Base-by-base conservation (phyloP, 2,329 filamentous ascomycete species). In the Paraphoma chrysanthemicola region DNA sequence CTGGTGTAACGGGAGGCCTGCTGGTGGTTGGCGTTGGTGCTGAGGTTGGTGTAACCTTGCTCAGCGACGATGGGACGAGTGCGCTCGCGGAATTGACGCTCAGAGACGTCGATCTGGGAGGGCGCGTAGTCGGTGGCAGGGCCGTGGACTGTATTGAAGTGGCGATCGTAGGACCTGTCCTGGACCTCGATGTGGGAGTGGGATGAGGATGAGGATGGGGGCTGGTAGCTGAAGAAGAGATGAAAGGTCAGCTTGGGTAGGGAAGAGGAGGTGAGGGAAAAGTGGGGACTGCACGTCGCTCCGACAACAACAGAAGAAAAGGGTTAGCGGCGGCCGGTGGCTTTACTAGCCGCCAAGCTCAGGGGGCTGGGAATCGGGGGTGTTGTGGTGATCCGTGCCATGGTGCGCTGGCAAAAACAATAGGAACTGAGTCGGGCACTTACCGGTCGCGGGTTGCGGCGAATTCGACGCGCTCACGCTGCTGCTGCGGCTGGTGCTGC, bases 171-270 rank as follows among this genome's bases (percentile, higher is more conserved):
- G 68, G 72, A 66, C 56, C 70, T 75, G 71, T 82, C 82, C 77
- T 90, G 83, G 74, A 88, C 81, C 79, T 91, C 86, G 78, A 91
- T 80, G 76, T 87, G 86, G 77, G 86, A 83, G 77, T 89, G 86
- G 72, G 84, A 81, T 81, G 86, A 88, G 60, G 63, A 60, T 57
- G 81, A 81, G 71, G 79, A 78, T 77, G 81, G 80, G 64, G 83
- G 80, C 72, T 81, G 82, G 78, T 86, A 86, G 74, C 85, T 87
- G 75, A 53, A 66, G 68, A 67, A 67, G 67, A 63, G 66, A 73
- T 68, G 61, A 66, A 71, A 69, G 69, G 70, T 77, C 72, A 75
- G 74, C 73, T 70, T 66, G 66, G 62, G 68, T 67, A 73, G 64
- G 69, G 71, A 73, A 75, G 71, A 75, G 68, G 66, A 71, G 69